Conservation (phyloP, 257 asterid species). For the Haberlea rhodopensis region DNA sequence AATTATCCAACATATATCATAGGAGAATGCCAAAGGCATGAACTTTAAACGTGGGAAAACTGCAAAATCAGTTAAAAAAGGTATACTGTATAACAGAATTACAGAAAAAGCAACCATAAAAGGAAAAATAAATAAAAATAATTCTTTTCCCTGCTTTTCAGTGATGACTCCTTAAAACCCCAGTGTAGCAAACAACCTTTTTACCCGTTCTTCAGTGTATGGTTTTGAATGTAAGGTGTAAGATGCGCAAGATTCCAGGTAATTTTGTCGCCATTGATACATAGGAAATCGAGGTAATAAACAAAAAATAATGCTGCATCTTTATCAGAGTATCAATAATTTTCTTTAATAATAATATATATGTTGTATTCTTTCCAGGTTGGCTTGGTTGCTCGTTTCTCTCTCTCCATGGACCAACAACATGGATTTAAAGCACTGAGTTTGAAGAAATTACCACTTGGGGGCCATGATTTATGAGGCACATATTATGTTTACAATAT, state of each 20-base stretch:
- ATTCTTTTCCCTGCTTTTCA: slow-evolving; percentile 44
- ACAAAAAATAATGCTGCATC: slow-evolving; percentile 22
- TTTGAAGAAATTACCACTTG: background rate
- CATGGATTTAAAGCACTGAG: slow-evolving; percentile 16
- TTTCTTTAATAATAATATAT: slow-evolving; percentile 7
- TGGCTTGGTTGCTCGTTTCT: slow-evolving; percentile 44
- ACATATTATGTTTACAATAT: background rate
- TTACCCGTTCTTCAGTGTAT: slow-evolving; percentile 31
- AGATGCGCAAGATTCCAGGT: slow-evolving; percentile 42
- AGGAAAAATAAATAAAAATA: no score
- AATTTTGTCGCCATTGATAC: slow-evolving; percentile 36
- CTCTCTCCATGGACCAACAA: slow-evolving; percentile 33
- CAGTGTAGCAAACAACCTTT: slow-evolving; percentile 34
- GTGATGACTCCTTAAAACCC: slow-evolving; percentile 49
- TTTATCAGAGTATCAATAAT: slow-evolving; percentile 31
- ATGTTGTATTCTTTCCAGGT: slow-evolving; percentile 40
- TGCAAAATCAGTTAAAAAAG: slow-evolving; percentile 46
- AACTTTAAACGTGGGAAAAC: slow-evolving; percentile 50
- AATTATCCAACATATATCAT: slow-evolving; percentile 30
- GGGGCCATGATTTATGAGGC: background rate
- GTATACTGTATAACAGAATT: slow-evolving; percentile 34
- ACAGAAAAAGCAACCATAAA: slow-evolving; percentile 17
- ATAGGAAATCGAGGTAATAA: slow-evolving; percentile 17
- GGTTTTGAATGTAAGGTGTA: slow-evolving; percentile 34
- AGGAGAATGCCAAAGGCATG: slow-evolving; percentile 60